Base-by-base conservation (phyloP, 306 rosid species). In the Rubus idaeus region DNA sequence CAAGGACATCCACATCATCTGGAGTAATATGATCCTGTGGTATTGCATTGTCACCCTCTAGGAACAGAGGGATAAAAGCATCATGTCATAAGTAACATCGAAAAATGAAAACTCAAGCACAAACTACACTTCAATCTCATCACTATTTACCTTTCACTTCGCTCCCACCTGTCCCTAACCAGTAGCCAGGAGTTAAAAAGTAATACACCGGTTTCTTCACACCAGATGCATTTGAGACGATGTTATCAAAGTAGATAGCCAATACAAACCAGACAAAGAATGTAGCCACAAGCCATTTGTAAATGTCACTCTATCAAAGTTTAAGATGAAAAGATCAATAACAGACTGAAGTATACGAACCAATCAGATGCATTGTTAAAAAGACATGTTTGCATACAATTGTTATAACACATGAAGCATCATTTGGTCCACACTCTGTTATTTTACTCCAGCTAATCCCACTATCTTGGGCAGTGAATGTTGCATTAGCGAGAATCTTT, bases 171-270 rank as follows among this genome's bases (percentile, higher is more conserved):
- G 75, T 84, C 76, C 97, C 97, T 0, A 77, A 77, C 96, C 97
- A 91, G 75, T 91, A 94, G 56, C 86, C 50, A 7, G 93, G 98
- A 30, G 78, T 84, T 70, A 91, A 75, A 79, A 94, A 94, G 85
- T 94, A 90, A 39, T 87, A 80, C 65, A 76, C 61, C 16, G 97
- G 85, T 84, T 89, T 94, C 83, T 94, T 88, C 78, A 94, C 88
- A 75, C 98, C 98, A 64, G 90, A 86, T 52, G 87, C 93, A 82
- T 91, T 90, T 21, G 96, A 94, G 65, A 90, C 77, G 74, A 94
- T 85, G 84, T 94, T 94, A 74, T 91, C 93, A 0, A 94, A 88
- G 89, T 94, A 94, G 77, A 94, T 75, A 68, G 98, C 96, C 81
- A 94, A 82, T 76, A 90, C 21, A 56, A 89, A 84, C 97, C 97